phyloP scores from a whole-genome alignment of 805 yeast species.

The Alloascoidea hylecoeti region DNA sequence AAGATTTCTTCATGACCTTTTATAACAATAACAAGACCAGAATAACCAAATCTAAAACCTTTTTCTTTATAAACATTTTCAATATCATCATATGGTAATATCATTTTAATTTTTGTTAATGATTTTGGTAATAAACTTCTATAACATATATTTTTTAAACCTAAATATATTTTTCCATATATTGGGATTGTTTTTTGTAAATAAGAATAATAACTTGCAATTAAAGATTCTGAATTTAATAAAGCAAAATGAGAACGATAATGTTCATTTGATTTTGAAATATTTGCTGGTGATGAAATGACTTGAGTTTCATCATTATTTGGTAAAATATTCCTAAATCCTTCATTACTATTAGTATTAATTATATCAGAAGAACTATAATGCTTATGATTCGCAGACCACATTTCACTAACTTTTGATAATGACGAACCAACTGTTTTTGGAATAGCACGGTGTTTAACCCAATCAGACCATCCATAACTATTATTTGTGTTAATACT shows the following conservation, averaged over 20 bases:
- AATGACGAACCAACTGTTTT: constrained; percentile 12
- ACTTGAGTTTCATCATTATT: constrained; percentile 33
- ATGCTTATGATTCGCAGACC: constrained; percentile 52
- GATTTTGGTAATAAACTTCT: constrained; percentile 69
- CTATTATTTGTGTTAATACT: constrained; percentile 12
- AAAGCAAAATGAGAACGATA: constrained; percentile 58
- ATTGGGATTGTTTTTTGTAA: constrained; percentile 59
- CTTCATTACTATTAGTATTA: constrained; percentile 8
- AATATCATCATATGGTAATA: constrained; percentile 62
- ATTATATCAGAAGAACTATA: constrained; percentile 26
- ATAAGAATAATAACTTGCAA: constrained; percentile 61
- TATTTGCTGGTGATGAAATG: constrained; percentile 22
- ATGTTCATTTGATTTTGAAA: constrained; percentile 34
- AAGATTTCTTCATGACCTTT: constrained; percentile 66
- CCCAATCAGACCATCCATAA: too few relatives aligned
- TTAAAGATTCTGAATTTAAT: constrained; percentile 30
- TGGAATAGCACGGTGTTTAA: too few relatives aligned
- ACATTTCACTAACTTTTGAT: constrained; percentile 28
- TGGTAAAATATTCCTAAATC: constrained; percentile 1
- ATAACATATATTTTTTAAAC: constrained; percentile 59
- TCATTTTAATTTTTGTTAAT: constrained; percentile 67
- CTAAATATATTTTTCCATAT: constrained; percentile 74
- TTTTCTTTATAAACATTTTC: constrained; percentile 56
- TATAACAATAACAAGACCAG: constrained; percentile 55
- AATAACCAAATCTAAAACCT: constrained; percentile 54